These are phyloP conservation scores for Cercis canadensis DNA, from an alignment of 306 rosid species.

Conservation along the genomic window DNA sequence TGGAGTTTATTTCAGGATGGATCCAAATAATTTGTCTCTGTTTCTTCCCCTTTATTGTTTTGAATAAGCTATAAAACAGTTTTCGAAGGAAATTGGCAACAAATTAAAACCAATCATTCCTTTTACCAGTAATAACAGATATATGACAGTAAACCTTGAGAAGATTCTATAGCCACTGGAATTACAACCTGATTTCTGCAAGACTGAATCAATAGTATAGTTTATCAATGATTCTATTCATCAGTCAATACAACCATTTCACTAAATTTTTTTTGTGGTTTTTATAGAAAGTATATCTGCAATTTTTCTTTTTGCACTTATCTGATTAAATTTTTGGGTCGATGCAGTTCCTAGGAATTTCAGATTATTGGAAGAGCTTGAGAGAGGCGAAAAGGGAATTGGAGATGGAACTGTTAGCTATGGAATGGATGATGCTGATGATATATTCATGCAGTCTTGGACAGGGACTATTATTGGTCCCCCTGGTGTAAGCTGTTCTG, in stretches of 20 bases:
- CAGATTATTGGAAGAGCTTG: slow-evolving; percentile 96
- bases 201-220: background rate
- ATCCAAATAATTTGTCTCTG: background rate
- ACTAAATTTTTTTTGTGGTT: background rate
- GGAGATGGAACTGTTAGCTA: slow-evolving; percentile 99
- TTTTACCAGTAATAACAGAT: slow-evolving; percentile 7
- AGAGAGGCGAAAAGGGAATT: slow-evolving; percentile 97
- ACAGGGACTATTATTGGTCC: slow-evolving; percentile 98
- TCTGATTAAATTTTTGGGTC: slow-evolving; percentile 17
- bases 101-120: background rate
- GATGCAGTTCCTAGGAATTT: slow-evolving; percentile 91
- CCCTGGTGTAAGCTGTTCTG: slow-evolving; percentile 67
- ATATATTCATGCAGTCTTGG: slow-evolving; percentile 94
- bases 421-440: slow-evolving; percentile 99
- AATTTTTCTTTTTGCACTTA: slow-evolving; percentile 4
- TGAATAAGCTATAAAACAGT: background rate
- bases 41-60: background rate
- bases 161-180: background rate
- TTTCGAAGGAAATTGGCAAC: background rate
- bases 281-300: background rate
- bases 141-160: background rate
- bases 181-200: slow-evolving; percentile 1
- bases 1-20: no score
- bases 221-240: no score
- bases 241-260: background rate